Evolutionary conservation across 768 basidiomycete genomes (phyloP).

Genomic region (Macrolepiota albuminosa): DNA sequence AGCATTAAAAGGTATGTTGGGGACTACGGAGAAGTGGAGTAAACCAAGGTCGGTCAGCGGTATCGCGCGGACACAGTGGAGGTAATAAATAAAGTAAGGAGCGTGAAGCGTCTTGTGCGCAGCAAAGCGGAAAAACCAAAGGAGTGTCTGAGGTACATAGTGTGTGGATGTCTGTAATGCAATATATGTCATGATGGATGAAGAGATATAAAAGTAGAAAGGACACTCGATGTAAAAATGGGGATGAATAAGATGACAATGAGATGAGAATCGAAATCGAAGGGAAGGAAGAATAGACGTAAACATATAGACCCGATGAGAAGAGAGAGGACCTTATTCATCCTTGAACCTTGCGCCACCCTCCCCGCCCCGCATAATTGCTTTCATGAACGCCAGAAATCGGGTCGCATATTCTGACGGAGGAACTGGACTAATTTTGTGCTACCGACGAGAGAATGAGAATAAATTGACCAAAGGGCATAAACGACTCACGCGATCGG

Average conservation of each 20-base stretch:
- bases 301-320: background rate
- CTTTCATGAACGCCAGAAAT: conserved; percentile 84
- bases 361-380: conserved; percentile 78
- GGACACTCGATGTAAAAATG: background rate
- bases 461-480: conserved; percentile 3
- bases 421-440: conserved; percentile 92
- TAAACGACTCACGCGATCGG: conserved; percentile 69
- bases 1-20: conserved; percentile 6
- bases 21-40: background rate
- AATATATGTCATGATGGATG: background rate
- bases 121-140: conserved; percentile 3
- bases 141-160: conserved; percentile 8
- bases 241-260: background rate
- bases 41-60: background rate
- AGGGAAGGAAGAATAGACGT: background rate
- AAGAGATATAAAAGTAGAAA: background rate
- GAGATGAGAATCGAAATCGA: background rate
- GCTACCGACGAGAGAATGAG: conserved; percentile 38
- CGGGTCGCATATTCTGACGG: conserved; percentile 84
- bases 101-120: conserved; percentile 8
- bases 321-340: conserved; percentile 18
- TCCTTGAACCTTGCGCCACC: conserved; percentile 46
- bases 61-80: background rate
- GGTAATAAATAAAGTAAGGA: conserved; percentile 6
- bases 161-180: background rate